Base-by-base conservation (phyloP, 192 early-diverging fungal species). In the Phlyctochytrium planicorne region DNA sequence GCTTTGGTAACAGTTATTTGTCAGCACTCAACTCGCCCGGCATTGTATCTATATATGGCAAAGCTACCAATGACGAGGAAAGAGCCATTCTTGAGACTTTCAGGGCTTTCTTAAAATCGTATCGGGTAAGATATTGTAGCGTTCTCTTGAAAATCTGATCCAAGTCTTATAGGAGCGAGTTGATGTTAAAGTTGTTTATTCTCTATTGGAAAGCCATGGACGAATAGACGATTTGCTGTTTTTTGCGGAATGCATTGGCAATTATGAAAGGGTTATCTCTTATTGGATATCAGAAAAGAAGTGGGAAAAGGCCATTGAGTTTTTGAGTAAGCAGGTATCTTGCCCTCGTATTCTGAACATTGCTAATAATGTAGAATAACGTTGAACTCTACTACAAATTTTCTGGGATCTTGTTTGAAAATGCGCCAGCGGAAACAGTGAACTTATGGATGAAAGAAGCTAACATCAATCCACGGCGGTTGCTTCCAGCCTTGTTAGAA, bases 311-410 rank as follows among this genome's bases (percentile, higher is more conserved):
- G 96, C 93, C 12, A 78, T 97, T 1, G 87, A 90, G 23, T 82
- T 91, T 1, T 69, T 99, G 30, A 84, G 86, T 17, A 88, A 88
- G 66, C 91, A 97, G 75, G 93, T 87, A 60, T 30, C 33, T 31
- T 24, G 24, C 50, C 16, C 2, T 74, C 56, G 1, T 30, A 73
- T 1, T 25, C 23, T 78, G 30, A 29, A 20, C n/a, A n/a, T 40
- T 62, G 34, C n/a, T 24, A n/a, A 16, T 16, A 35, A 47, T 56
- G 23, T 53, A 90, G 88, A 81, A 81, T 36, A 86, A 86, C 0
- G 76, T 91, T 23, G 92, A 93, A 56, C 79, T 89, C 31, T 94
- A 91, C 53, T 99, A 99, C 82, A 89, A 91, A 69, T 95, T 89
- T 76, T 89, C 94, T 0, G 87, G 92, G 0, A 78, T 84, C 0